Conservation (phyloP, 345 rosid species). For the Dovyalis caffra region DNA sequence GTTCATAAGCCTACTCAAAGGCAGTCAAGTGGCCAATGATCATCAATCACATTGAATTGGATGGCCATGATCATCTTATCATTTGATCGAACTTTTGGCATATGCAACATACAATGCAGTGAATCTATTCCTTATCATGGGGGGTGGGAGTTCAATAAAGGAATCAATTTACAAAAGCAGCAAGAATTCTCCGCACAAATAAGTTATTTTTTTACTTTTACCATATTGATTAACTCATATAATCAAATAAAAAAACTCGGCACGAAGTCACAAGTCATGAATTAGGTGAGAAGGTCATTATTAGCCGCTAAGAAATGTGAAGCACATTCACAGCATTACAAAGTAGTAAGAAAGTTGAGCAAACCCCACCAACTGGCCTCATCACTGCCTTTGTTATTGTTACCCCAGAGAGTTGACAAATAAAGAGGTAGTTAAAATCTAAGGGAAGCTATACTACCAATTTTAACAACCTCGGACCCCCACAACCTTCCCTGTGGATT, state of each 20-base stretch:
- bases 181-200: neutral
- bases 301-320: constrained; percentile 6
- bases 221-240: neutral
- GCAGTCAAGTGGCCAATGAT: neutral
- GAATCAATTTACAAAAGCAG: constrained; percentile 18
- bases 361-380: constrained; percentile 1
- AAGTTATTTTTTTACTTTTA: neutral
- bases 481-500: neutral
- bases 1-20: neutral
- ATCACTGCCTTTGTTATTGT: neutral
- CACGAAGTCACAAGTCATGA: constrained; percentile 13
- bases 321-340: neutral
- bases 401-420: constrained; percentile 20
- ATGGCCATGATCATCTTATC: neutral
- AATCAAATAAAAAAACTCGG: neutral
- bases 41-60: neutral
- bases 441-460: neutral
- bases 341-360: constrained; percentile 14
- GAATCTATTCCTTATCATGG: constrained; percentile 9
- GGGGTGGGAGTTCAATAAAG: neutral
- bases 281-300: constrained; percentile 27
- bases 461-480: constrained; percentile 16
- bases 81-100: constrained; percentile 1
- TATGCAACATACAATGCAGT: constrained; percentile 10
- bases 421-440: constrained; percentile 15